phyloP scores from a whole-genome alignment of 306 rosid species.

The Calophaca sinica region DNA sequence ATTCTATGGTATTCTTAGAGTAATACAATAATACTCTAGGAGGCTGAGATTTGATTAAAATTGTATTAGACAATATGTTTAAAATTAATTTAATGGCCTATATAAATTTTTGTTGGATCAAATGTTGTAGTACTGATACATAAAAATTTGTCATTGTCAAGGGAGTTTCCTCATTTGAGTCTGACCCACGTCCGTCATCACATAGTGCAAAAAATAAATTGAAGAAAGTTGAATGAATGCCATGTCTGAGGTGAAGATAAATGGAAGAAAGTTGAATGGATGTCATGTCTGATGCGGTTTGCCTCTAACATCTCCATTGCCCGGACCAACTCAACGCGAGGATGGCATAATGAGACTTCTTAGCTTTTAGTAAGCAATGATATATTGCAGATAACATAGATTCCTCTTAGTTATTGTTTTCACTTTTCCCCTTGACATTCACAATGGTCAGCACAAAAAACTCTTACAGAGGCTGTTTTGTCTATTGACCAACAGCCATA shows the following conservation, averaged over 20 bases:
- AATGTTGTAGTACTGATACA: background rate
- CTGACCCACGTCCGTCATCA: background rate
- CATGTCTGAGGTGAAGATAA: background rate
- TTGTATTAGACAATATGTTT: background rate
- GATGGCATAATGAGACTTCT: background rate
- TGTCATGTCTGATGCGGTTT: background rate
- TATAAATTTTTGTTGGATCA: background rate
- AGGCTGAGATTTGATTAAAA: background rate
- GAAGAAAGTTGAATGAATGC: background rate
- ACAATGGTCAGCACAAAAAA: slow-evolving; percentile 7
- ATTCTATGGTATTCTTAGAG: background rate
- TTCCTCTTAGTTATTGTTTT: background rate
- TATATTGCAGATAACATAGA: too few relatives aligned
- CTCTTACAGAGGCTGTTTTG: background rate
- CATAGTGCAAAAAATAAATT: background rate
- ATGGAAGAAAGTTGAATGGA: background rate
- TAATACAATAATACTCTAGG: background rate
- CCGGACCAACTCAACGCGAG: background rate
- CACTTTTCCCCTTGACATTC: background rate
- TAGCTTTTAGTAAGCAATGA: background rate
- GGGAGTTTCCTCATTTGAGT: background rate
- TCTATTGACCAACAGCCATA: background rate
- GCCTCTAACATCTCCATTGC: background rate
- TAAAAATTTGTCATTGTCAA: background rate
- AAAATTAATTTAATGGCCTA: background rate